Evolutionary conservation across 1,284 basidiomycete genomes (phyloP).

Genomic region (Rhodotorula mucilaginosa): DNA sequence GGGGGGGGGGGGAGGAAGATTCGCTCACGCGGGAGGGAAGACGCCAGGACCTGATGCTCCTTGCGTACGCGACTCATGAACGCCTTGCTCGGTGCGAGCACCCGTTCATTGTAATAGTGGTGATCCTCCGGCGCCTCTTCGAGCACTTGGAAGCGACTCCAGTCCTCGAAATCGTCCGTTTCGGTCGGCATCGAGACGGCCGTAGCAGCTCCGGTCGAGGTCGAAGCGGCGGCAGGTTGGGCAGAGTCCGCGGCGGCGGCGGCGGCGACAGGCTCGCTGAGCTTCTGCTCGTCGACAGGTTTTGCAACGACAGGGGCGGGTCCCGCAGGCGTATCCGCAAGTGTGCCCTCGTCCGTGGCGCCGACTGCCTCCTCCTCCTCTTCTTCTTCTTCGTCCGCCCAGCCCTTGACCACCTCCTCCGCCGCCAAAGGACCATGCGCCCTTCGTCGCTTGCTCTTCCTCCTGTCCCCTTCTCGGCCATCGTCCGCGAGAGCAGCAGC

Average conservation of each 20-base stretch:
- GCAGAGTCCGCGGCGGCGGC: not conserved
- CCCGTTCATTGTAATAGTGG: conserved; percentile 62
- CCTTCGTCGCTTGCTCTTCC: conserved; percentile 25
- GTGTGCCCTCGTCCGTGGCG: not conserved
- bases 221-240: not conserved
- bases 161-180: conserved; percentile 50
- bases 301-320: not conserved
- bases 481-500: not conserved
- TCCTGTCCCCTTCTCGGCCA: not conserved
- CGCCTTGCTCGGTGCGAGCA: conserved; percentile 59
- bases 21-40: conserved; percentile 70
- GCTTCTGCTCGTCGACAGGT: not conserved
- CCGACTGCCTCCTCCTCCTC: not conserved
- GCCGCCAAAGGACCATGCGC: conserved; percentile 3
- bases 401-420: conserved; percentile 28
- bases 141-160: conserved; percentile 75
- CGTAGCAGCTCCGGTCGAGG: not conserved
- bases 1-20: conserved; percentile 19
- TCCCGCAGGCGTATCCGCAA: not conserved
- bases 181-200: conserved; percentile 43
- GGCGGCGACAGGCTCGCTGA: not conserved
- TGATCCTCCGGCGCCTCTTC: conserved; percentile 76
- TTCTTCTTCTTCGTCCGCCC: conserved; percentile 33
- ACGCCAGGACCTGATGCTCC: conserved; percentile 77
- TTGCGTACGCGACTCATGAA: conserved; percentile 73